Percentiles rank a stretch among this genome's conserved stretches.
Evolutionary conservation across 108 stramenopile species (phyloP).

Genomic region (Tribonema minus): DNA sequence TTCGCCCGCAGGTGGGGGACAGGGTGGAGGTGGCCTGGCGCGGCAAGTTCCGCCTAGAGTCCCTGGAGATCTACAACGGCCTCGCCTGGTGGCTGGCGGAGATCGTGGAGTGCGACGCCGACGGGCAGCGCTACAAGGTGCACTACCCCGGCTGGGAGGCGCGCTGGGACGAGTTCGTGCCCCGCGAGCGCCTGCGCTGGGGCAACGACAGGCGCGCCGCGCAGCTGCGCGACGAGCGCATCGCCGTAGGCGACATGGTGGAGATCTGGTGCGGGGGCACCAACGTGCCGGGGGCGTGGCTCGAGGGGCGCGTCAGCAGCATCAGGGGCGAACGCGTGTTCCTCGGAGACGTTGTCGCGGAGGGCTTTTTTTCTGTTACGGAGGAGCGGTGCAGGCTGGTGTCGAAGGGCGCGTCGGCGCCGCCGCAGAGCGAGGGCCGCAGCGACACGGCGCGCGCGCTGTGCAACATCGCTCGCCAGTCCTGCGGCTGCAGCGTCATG

Average conservation of each 20-base stretch:
- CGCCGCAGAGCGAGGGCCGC: no score
- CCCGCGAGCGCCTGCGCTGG: slow-evolving; percentile 52
- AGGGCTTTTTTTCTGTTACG: background rate
- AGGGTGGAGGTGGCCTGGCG: slow-evolving; percentile 52
- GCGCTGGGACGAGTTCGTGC: slow-evolving; percentile 59
- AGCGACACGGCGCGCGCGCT: no score
- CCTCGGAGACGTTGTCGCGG: slow-evolving; percentile 18
- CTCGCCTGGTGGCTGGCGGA: slow-evolving; percentile 35
- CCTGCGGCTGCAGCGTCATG: no score
- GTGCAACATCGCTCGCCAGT: no score
- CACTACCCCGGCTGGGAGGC: slow-evolving; percentile 57
- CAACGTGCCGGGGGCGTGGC: slow-evolving; percentile 58
- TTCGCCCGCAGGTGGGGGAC: slow-evolving; percentile 39
- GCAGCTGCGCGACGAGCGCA: background rate
- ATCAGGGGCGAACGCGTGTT: slow-evolving; percentile 1
- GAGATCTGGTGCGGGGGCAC: slow-evolving; percentile 55
- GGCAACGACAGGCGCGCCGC: slow-evolving; percentile 5
- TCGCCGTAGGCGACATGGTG: slow-evolving; percentile 19
- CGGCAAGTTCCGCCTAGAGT: slow-evolving; percentile 55
- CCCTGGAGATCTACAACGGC: slow-evolving; percentile 48
- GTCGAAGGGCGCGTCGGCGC: background rate
- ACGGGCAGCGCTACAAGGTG: slow-evolving; percentile 31
- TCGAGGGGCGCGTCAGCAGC: slow-evolving; percentile 38
- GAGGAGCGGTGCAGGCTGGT: background rate
- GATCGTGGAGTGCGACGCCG: background rate